Conservation (phyloP, 177 flowering plant species). For the Vitis hybrid region DNA sequence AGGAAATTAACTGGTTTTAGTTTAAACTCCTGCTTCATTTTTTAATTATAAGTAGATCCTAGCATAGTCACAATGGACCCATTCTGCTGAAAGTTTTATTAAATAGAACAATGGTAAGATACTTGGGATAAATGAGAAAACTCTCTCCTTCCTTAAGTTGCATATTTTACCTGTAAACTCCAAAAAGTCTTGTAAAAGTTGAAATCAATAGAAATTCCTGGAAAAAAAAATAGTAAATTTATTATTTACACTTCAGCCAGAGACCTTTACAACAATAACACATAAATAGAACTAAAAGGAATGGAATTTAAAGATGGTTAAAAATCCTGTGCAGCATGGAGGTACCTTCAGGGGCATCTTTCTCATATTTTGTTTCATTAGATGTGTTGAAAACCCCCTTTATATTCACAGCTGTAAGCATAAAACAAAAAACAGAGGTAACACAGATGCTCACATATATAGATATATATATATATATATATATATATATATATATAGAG, state of each 20-base stretch:
- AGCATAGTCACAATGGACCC: no score
- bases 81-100: no score
- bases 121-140: background rate
- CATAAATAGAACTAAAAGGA: background rate
- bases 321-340: background rate
- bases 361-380: constrained; percentile 95
- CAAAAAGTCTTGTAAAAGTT: constrained; percentile 97
- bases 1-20: no score
- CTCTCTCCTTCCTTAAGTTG: background rate
- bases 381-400: constrained; percentile 99
- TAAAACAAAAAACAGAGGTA: constrained; percentile 8
- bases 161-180: constrained; percentile 85
- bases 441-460: background rate
- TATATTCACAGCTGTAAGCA: constrained; percentile 87
- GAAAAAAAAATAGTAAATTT: background rate
- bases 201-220: constrained; percentile 93
- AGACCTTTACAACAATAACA: background rate
- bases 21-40: no score
- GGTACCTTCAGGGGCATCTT: constrained; percentile 85
- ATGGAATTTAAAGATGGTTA: background rate
- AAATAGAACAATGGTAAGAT: background rate
- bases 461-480: no score
- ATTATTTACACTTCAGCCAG: background rate
- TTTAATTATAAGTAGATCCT: no score
- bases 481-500: no score